These are phyloP conservation scores for Myriosclerotinia duriaeana DNA, from an alignment of 2,329 filamentous ascomycete species.

Conservation along the genomic window DNA sequence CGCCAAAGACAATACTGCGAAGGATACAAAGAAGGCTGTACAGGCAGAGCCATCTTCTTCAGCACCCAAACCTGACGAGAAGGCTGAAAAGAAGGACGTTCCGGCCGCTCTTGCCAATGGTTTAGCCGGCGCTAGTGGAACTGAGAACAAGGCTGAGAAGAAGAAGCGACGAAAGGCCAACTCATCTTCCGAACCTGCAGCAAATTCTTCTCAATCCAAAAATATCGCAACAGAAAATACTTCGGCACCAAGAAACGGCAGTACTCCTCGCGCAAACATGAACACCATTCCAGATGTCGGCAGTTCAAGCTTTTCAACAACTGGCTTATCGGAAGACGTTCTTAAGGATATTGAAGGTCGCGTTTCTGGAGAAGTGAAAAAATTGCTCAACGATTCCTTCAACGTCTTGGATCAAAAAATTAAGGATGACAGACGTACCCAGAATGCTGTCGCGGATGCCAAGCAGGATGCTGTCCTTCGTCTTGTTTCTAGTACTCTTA, in stretches of 20 bases:
- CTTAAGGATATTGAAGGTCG: conserved; percentile 50
- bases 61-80: conserved; percentile 43
- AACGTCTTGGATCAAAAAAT: conserved; percentile 62
- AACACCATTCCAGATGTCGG: conserved; percentile 27
- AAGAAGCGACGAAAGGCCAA: conserved; percentile 71
- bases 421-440: conserved; percentile 65
- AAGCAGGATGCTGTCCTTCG: conserved; percentile 69
- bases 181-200: conserved; percentile 37
- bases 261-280: conserved; percentile 30
- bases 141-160: conserved; percentile 60
- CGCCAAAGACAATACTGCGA: conserved; percentile 33
- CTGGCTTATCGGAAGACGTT: conserved; percentile 45
- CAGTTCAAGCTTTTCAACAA: conserved; percentile 22
- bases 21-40: conserved; percentile 37
- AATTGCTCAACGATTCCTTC: conserved; percentile 56
- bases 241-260: conserved; percentile 36
- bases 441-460: conserved; percentile 61
- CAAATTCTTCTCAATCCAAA: conserved; percentile 32
- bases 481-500: conserved; percentile 65
- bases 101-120: conserved; percentile 30
- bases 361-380: conserved; percentile 49
- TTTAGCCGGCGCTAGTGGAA: conserved; percentile 33
- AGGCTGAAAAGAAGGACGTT: conserved; percentile 41
- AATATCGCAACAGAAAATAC: conserved; percentile 41
- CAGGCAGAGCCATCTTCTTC: conserved; percentile 29